These are phyloP conservation scores for Colletotrichum sp. DNA, from an alignment of 2,329 filamentous ascomycete genomes.

Conservation along the genomic window DNA sequence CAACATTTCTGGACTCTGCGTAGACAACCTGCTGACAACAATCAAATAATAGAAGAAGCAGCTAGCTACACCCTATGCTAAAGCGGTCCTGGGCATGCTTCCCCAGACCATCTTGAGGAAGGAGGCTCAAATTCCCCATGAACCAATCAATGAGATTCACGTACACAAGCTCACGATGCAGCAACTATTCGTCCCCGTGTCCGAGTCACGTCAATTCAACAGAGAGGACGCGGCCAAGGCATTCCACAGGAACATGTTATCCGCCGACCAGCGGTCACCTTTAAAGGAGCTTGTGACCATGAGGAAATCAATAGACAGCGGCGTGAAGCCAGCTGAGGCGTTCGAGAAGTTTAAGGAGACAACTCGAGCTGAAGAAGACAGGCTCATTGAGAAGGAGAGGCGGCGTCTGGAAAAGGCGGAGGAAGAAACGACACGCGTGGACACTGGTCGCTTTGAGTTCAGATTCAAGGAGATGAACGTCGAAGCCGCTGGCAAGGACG, in stretches of 20 bases:
- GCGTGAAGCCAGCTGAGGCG: slow-evolving; percentile 40
- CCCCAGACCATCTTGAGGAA: slow-evolving; percentile 65
- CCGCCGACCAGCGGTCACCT: slow-evolving; percentile 65
- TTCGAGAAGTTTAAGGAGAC: slow-evolving; percentile 43
- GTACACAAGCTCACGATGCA: slow-evolving; percentile 66
- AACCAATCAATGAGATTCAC: slow-evolving; percentile 69
- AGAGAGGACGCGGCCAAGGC: slow-evolving; percentile 70
- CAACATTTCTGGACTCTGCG: not conserved
- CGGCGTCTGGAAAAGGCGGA: slow-evolving; percentile 40
- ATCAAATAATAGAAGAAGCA: slow-evolving; percentile 68
- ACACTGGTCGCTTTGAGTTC: slow-evolving; percentile 64
- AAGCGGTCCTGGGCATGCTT: slow-evolving; percentile 80
- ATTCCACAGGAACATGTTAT: slow-evolving; percentile 64
- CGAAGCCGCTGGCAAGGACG: slow-evolving; percentile 60
- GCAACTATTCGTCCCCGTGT: slow-evolving; percentile 69
- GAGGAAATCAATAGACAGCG: slow-evolving; percentile 52
- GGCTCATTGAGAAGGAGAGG: slow-evolving; percentile 37
- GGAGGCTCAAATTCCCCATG: slow-evolving; percentile 43
- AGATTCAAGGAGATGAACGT: slow-evolving; percentile 65
- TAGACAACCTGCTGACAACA: slow-evolving; percentile 25
- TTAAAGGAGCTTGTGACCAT: slow-evolving; percentile 66
- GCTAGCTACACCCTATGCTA: slow-evolving; percentile 77
- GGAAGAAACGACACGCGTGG: slow-evolving; percentile 47
- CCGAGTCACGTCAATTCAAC: slow-evolving; percentile 68
- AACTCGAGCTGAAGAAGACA: slow-evolving; percentile 48